phyloP scores from a whole-genome alignment of 2,329 filamentous ascomycete genomes.

The Alternaria brassicae region DNA sequence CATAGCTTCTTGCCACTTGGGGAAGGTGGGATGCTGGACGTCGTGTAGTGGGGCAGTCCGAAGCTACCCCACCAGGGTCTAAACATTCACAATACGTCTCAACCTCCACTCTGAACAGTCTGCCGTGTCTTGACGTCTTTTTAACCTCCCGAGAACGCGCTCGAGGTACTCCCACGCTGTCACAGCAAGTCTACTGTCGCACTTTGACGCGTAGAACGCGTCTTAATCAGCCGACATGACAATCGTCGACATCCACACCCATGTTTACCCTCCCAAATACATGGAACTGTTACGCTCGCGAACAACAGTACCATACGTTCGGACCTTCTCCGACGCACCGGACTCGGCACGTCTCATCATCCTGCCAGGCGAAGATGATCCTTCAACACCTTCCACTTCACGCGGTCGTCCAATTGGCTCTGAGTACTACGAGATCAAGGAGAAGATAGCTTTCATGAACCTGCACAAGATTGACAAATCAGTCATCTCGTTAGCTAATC shows the following conservation, averaged over 20 bases:
- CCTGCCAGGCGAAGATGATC: conserved; percentile 64
- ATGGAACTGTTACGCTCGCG: conserved; percentile 64
- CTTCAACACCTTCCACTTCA: conserved; percentile 59
- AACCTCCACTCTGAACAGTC: background rate
- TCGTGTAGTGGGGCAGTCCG: conserved; percentile 33
- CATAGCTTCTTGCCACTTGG: conserved; percentile 28
- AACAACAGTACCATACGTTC: conserved; percentile 72
- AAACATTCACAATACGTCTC: conserved; percentile 18
- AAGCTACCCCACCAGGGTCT: conserved; percentile 31
- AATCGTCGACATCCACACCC: conserved; percentile 68
- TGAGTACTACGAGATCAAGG: conserved; percentile 79
- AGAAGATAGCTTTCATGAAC: conserved; percentile 90
- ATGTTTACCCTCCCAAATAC: conserved; percentile 68
- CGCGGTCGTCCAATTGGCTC: conserved; percentile 83
- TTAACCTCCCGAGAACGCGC: background rate
- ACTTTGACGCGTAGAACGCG: conserved; percentile 3
- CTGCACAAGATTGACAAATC: conserved; percentile 81
- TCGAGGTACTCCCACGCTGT: background rate
- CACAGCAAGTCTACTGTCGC: background rate
- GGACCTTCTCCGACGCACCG: conserved; percentile 64
- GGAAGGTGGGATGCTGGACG: conserved; percentile 43
- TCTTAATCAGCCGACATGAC: conserved; percentile 40
- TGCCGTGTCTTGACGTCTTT: background rate
- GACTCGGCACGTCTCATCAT: conserved; percentile 70
- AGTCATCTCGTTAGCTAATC: conserved; percentile 88